phyloP scores from a whole-genome alignment of 2,329 filamentous ascomycete genomes.

The Claviceps purpurea region DNA sequence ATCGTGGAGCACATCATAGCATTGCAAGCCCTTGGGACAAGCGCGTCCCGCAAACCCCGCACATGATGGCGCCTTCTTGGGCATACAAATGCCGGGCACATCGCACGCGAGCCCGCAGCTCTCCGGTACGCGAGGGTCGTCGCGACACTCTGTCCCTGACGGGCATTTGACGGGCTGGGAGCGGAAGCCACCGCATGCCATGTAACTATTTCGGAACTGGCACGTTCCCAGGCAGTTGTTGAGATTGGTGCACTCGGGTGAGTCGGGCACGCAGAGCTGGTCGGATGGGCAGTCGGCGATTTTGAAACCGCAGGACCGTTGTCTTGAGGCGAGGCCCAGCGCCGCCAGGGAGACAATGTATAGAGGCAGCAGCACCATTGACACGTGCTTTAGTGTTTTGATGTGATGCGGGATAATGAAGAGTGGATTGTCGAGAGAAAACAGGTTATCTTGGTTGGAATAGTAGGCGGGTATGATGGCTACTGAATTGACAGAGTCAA shows the following conservation, averaged over 20 bases:
- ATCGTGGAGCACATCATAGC: slow-evolving; percentile 17
- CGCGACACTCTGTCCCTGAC: slow-evolving; percentile 14
- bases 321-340: slow-evolving; percentile 7
- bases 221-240: slow-evolving; percentile 18
- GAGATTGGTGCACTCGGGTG: slow-evolving; percentile 12
- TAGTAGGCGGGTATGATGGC: neutral
- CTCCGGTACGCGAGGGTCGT: slow-evolving; percentile 19
- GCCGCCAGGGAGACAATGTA: slow-evolving; percentile 11
- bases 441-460: neutral
- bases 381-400: neutral
- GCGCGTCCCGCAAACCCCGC: slow-evolving; percentile 13
- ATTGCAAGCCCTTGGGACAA: slow-evolving; percentile 17
- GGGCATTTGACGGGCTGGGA: slow-evolving; percentile 14
- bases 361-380: slow-evolving; percentile 12
- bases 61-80: slow-evolving; percentile 11
- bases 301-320: slow-evolving; percentile 15
- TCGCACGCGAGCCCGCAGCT: slow-evolving; percentile 24
- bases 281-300: slow-evolving; percentile 15
- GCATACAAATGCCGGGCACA: slow-evolving; percentile 20
- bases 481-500: neutral
- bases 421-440: neutral
- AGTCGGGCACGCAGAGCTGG: slow-evolving; percentile 14
- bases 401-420: neutral
- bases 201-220: slow-evolving; percentile 17
- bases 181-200: slow-evolving; percentile 19